Conservation (phyloP, 441 rosid genomes). For the Gossypium gossypioides region DNA sequence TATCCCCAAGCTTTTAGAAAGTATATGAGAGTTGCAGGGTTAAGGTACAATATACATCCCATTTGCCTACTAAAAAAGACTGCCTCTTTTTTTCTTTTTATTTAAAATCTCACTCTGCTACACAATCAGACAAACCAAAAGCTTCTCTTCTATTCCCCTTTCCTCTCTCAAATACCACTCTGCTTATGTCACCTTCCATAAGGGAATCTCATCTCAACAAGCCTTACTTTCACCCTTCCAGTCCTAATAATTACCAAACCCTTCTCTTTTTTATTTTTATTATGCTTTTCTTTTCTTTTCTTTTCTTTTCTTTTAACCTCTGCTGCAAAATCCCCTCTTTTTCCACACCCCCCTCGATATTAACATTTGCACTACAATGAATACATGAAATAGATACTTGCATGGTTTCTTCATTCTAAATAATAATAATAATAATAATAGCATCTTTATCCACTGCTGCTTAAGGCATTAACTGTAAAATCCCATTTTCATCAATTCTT, state of each 20-base stretch:
- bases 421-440: not conserved
- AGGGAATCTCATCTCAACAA: constrained; percentile 45
- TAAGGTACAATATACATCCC: constrained; percentile 37
- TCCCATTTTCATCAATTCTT: constrained; percentile 12
- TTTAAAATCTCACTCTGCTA: constrained; percentile 21
- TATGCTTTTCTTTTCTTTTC: constrained; percentile 16
- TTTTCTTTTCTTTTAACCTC: constrained; percentile 12
- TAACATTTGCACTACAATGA: constrained; percentile 5
- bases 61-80: constrained; percentile 43
- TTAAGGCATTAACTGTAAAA: constrained; percentile 2
- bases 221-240: constrained; percentile 34
- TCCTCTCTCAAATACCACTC: constrained; percentile 15
- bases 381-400: not conserved
- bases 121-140: constrained; percentile 52
- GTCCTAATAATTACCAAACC: constrained; percentile 32
- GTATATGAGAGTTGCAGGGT: constrained; percentile 40
- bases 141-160: constrained; percentile 32
- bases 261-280: constrained; percentile 20
- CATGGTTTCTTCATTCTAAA: constrained; percentile 2
- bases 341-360: constrained; percentile 15
- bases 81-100: constrained; percentile 15
- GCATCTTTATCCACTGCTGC: constrained; percentile 10
- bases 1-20: constrained; percentile 64
- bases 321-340: constrained; percentile 35
- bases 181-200: constrained; percentile 42